Evolutionary conservation across 2,329 filamentous ascomycete genomes (phyloP), one percentile per base, ranked within the genome.

Genomic region (Penicillium sp.): DNA sequence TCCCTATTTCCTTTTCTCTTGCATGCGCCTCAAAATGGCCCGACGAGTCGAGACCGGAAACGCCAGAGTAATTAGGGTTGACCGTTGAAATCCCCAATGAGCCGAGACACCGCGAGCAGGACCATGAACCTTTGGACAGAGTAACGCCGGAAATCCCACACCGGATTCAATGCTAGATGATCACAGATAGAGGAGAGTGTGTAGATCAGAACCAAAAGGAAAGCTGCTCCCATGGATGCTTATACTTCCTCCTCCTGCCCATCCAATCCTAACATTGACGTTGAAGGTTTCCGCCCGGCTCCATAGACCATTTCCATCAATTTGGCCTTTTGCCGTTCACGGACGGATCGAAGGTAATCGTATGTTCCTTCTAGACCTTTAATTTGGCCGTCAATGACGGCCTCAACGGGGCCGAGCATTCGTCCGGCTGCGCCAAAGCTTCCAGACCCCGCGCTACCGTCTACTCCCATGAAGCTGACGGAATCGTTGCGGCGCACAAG

Each of bases 221-320:
- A 34, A 24, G 21, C 28, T 29, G 18, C 18, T 21, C 26, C 21
- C 16, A 28, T 10, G 3, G 5, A 29, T 10, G 6, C 10, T 18
- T 33, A 47, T 29, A 12, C 28, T 12, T 62, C 56, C 13, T 63
- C 56, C 9, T 61, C 57, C 10, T 52, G 51, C 18, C 48, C 57
- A 26, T 60, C 59, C 36, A 59, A 18, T n/a, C 53, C 61, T 18
- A 70, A 53, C 41, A 70, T 60, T 2, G 69, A 57, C 16, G 53
- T 57, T 3, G 59, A 56, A 1, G 65, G 61, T 45, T 61, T 68
- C 45, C 69, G 66, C 16, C 74, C 74, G 2, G 73, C 70, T 4
- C 85, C 87, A 69, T 89, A 93, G 2, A 95, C 74, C 72, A 88
- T 84, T 74, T 93, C 86, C 81, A 94, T 85, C 62, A 94, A 77